A percentile compares a stretch with the other conserved stretches of the same genome.
These are phyloP conservation scores for Vanrija sp. DNA, from an alignment of 1,284 basidiomycete species.

Conservation along the genomic window DNA sequence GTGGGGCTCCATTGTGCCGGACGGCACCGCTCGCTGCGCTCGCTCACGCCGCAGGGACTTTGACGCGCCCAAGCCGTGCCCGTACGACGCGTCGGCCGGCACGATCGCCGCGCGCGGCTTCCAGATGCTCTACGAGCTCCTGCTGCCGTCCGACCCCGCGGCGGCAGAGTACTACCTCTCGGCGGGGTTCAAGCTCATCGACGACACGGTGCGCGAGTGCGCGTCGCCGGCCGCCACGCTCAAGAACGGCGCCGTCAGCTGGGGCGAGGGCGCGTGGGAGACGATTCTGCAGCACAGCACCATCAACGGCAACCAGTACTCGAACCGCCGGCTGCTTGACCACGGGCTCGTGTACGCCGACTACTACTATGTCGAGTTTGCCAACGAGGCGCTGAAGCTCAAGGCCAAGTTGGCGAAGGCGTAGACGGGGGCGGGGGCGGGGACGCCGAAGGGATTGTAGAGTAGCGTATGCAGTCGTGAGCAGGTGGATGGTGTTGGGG, in stretches of 20 bases:
- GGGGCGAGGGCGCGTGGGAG: slow-evolving; percentile 35
- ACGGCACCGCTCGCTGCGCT: not conserved
- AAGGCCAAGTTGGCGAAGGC: not conserved
- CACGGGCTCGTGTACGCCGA: slow-evolving; percentile 40
- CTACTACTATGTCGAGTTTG: slow-evolving; percentile 36
- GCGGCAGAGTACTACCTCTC: slow-evolving; percentile 28
- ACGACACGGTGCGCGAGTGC: slow-evolving; percentile 19
- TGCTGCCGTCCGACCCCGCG: slow-evolving; percentile 14
- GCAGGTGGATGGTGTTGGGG: too few species aligned
- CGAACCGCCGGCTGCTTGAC: slow-evolving; percentile 20
- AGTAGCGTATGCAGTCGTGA: too few species aligned
- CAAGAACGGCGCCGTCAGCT: slow-evolving; percentile 22
- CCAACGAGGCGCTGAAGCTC: slow-evolving; percentile 35
- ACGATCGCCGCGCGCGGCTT: slow-evolving; percentile 30
- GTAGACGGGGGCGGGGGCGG: not conserved
- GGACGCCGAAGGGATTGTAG: too few species aligned
- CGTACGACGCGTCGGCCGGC: slow-evolving; percentile 35
- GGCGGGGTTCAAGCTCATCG: slow-evolving; percentile 20
- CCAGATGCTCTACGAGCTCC: slow-evolving; percentile 28
- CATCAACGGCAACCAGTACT: slow-evolving; percentile 26
- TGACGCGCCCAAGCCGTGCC: slow-evolving; percentile 27
- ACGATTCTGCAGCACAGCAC: slow-evolving; percentile 35
- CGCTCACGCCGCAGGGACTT: slow-evolving; percentile 26
- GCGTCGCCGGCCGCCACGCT: slow-evolving; percentile 14
- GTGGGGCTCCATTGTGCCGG: slow-evolving; percentile 12